Percentiles rank a stretch among this genome's conserved stretches.
These are phyloP conservation scores for Podospora didyma DNA, from an alignment of 495 filamentous ascomycete genomes.

Conservation along the genomic window DNA sequence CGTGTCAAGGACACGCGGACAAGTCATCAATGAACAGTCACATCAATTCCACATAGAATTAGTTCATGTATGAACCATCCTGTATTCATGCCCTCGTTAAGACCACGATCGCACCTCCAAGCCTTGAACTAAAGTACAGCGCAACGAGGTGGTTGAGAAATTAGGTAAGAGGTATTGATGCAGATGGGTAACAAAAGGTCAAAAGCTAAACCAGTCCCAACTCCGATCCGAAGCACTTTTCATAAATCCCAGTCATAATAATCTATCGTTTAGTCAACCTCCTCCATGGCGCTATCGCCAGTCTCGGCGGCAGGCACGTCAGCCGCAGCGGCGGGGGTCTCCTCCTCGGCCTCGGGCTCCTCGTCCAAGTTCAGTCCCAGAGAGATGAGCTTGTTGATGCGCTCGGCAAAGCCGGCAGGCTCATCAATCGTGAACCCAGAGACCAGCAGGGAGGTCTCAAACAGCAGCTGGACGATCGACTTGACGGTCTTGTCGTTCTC, in stretches of 20 bases:
- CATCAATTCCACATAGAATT: neutral
- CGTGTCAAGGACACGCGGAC: too few relatives aligned
- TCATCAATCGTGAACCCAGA: constrained; percentile 99
- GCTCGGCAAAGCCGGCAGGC: constrained; percentile 94
- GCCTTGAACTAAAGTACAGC: constrained; percentile 30
- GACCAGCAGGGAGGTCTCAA: constrained; percentile 96
- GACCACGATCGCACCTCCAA: constrained; percentile 16
- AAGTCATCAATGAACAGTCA: too few relatives aligned
- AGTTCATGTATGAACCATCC: neutral
- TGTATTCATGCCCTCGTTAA: constrained; percentile 28
- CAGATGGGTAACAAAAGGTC: constrained; percentile 32
- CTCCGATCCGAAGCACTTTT: constrained; percentile 43
- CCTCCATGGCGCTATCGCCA: constrained; percentile 60
- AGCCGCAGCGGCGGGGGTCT: constrained; percentile 50
- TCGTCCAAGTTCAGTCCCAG: constrained; percentile 96
- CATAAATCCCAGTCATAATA: constrained; percentile 25
- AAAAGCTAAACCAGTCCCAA: constrained; percentile 40
- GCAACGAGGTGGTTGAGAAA: constrained; percentile 11
- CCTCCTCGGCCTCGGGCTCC: constrained; percentile 69
- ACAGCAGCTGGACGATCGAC: constrained; percentile 94
- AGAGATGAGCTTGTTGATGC: constrained; percentile 97
- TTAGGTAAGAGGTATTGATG: constrained; percentile 21
- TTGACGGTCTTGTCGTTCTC: constrained; percentile 98
- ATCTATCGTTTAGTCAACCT: constrained; percentile 56
- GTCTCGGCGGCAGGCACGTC: constrained; percentile 48